phyloP scores from a whole-genome alignment of 176 grass and related monocot genomes.

The Chloris gayana region DNA sequence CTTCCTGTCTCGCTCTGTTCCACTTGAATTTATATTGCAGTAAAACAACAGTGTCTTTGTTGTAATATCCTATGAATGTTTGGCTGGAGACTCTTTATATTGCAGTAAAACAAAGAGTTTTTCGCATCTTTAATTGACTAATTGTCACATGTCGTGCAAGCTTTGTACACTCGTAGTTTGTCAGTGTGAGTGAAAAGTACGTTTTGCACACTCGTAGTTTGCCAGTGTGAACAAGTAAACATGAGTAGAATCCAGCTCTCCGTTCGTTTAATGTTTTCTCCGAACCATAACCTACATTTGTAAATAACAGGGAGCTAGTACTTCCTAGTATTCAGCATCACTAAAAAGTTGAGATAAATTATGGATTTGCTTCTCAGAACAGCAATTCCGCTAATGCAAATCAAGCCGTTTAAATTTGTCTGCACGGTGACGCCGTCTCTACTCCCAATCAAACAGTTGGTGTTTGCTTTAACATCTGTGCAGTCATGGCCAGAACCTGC shows the following conservation, averaged over 20 bases:
- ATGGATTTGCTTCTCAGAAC: too few relatives aligned
- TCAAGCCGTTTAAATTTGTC: neutral
- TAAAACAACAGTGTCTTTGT: neutral
- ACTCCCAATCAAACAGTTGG: neutral
- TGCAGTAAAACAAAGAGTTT: too few relatives aligned
- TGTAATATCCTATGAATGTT: neutral
- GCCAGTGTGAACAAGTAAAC: too few relatives aligned
- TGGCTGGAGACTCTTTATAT: too few relatives aligned
- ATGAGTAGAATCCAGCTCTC: too few relatives aligned
- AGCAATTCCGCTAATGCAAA: neutral
- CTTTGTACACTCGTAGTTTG: too few relatives aligned
- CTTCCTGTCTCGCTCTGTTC: constrained; percentile 11
- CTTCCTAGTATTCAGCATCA: too few relatives aligned
- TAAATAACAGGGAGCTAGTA: too few relatives aligned
- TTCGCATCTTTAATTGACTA: neutral
- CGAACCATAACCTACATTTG: neutral
- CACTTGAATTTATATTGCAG: constrained; percentile 16
- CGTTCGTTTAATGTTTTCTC: neutral
- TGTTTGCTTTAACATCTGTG: neutral
- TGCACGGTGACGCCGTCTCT: neutral
- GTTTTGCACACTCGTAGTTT: too few relatives aligned
- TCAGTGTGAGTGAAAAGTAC: too few relatives aligned
- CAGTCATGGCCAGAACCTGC: neutral
- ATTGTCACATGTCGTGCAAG: neutral
- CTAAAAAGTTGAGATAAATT: too few relatives aligned